phyloP scores from a whole-genome alignment of 768 basidiomycete species.

The Leccinum variicolor region DNA sequence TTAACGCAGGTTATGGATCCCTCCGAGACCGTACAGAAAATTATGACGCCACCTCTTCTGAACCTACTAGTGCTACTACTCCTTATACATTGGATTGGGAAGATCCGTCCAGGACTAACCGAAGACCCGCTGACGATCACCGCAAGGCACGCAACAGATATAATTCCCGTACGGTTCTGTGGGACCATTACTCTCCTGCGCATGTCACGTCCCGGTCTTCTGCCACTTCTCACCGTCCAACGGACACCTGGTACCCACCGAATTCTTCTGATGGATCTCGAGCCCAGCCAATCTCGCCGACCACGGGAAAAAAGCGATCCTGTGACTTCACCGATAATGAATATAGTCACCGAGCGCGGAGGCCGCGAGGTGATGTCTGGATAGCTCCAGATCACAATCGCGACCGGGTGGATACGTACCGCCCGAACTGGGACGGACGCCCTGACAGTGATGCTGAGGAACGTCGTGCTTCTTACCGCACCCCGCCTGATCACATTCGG shows the following conservation, averaged over 20 bases:
- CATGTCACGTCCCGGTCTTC: background rate
- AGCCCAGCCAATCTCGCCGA: constrained; percentile 18
- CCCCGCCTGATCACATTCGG: constrained; percentile 4
- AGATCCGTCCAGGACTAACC: constrained; percentile 9
- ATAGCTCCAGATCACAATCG: constrained; percentile 8
- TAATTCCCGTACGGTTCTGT: background rate
- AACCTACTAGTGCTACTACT: constrained; percentile 1
- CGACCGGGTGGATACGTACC: constrained; percentile 5
- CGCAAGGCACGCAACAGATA: constrained; percentile 3
- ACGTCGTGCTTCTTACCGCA: constrained; percentile 4
- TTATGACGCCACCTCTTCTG: constrained; percentile 4
- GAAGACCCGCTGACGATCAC: constrained; percentile 8
- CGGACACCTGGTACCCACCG: constrained; percentile 7
- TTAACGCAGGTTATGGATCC: background rate
- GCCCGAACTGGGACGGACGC: constrained; percentile 9
- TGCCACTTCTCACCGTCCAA: background rate
- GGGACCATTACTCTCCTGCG: constrained; percentile 14
- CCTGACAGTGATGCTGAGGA: constrained; percentile 14
- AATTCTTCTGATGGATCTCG: constrained; percentile 8
- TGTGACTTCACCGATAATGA: constrained; percentile 22
- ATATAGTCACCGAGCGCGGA: constrained; percentile 18
- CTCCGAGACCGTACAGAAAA: constrained; percentile 1
- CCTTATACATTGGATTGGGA: constrained; percentile 5
- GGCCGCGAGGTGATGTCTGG: constrained; percentile 22
- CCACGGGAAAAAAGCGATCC: constrained; percentile 19